Evolutionary conservation across 768 basidiomycete genomes (phyloP), one percentile per base, ranked within the genome.

Genomic region (Agrocybe praecox): DNA sequence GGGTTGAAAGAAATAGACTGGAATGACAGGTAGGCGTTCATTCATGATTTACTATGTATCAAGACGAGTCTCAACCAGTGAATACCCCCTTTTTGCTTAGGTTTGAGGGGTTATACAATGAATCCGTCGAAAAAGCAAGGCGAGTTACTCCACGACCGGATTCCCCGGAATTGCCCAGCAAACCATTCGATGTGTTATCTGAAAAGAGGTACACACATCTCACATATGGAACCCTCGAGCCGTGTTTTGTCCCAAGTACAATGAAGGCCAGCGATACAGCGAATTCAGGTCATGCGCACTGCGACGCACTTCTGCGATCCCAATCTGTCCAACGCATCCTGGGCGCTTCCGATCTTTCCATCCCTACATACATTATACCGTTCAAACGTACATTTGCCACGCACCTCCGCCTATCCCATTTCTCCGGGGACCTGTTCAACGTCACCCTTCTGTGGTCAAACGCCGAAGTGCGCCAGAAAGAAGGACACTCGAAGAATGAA

Each of bases 371-470:
- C 54, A 67, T 78, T 40, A 61, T 72, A 1, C 72, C 71, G 0
- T 77, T 69, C 63, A 68, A 65, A 40, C 69, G 69, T 2, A 66
- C 66, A 1, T 76, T 77, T 52, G 63, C 72, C n/a, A 74, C 74
- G 0, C 73, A 77, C 46, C 62, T 78, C 12, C 62, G 72, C 17
- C 63, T 78, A 1, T 62, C 67, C 12, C 76, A 79, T 55, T 79
- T 73, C 60, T 59, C 60, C 17, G 74, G 66, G 0, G 72, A 76
- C 56, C 22, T 69, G 23, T 79, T 79, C 67, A 78, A 80, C 48
- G 72, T 69, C 9, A 71, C 68, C 2, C 60, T 74, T 2, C 57
- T 73, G 1, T 80, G 75, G 74, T 67, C 72, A 2, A 78, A 78
- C 43, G 64, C 56, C 2, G 72, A 67, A 23, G 66, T 67, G 7